Conservation (phyloP, 2,329 filamentous ascomycete species). For the Rhynchosporium secalis region DNA sequence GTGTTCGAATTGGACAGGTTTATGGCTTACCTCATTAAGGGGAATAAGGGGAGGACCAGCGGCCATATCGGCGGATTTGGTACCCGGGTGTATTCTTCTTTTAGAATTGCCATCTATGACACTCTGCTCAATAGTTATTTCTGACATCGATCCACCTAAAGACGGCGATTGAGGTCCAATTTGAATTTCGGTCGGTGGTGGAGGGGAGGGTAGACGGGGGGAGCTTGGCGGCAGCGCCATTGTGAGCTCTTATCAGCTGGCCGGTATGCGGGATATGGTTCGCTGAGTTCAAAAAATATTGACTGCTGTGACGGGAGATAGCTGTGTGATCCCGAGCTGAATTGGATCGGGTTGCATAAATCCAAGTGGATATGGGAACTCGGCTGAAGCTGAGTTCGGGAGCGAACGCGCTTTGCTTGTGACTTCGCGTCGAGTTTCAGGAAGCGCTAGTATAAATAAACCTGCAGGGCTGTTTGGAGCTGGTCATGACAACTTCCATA, state of each 20-base stretch:
- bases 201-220: slow-evolving; percentile 90
- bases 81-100: slow-evolving; percentile 87
- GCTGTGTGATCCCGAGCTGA: not conserved
- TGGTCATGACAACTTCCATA: not conserved
- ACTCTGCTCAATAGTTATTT: slow-evolving; percentile 57
- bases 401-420: slow-evolving; percentile 9
- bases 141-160: slow-evolving; percentile 59
- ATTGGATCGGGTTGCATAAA: not conserved
- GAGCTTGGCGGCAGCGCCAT: slow-evolving; percentile 72
- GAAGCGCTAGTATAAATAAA: not conserved
- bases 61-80: slow-evolving; percentile 88
- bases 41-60: slow-evolving; percentile 87
- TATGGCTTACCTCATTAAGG: slow-evolving; percentile 68
- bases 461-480: not conserved
- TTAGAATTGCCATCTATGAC: slow-evolving; percentile 72
- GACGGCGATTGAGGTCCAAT: slow-evolving; percentile 77
- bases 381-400: not conserved
- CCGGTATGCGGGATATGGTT: not conserved
- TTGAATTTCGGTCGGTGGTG: slow-evolving; percentile 92
- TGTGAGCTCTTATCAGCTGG: slow-evolving; percentile 23
- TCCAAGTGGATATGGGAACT: too few relatives aligned
- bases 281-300: not conserved
- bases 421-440: slow-evolving; percentile 11
- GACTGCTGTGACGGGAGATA: not conserved
- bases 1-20: not conserved